phyloP scores from a whole-genome alignment of 257 asterid species.

The Fraxinus anomala region DNA sequence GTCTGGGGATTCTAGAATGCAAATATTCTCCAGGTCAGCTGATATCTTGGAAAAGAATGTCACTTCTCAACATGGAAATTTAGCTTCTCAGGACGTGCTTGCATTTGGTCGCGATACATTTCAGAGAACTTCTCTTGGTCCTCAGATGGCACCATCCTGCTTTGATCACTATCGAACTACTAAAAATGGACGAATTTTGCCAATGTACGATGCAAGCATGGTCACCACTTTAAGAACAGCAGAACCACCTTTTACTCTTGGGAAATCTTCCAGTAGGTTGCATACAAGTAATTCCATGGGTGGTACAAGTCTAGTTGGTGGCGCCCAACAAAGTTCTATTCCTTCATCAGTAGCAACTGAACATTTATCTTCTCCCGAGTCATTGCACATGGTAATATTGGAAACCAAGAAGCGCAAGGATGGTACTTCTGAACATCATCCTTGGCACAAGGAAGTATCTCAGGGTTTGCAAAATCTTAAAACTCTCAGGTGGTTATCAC shows the following conservation, averaged over 20 bases:
- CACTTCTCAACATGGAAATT: constrained; percentile 50
- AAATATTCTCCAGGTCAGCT: constrained; percentile 44
- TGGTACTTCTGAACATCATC: constrained; percentile 44
- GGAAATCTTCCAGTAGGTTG: constrained; percentile 43
- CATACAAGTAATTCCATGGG: constrained; percentile 44
- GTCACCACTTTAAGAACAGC: constrained; percentile 36
- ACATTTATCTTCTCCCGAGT: constrained; percentile 41
- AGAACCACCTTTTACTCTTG: constrained; percentile 47
- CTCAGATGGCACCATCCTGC: constrained; percentile 90
- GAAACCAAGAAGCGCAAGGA: constrained; percentile 61
- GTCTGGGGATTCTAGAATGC: constrained; percentile 48
- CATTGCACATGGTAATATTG: constrained; percentile 34
- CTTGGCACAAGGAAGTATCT: constrained; percentile 72
- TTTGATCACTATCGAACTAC: constrained; percentile 66
- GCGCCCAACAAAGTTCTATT: constrained; percentile 31
- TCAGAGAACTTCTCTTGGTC: constrained; percentile 34
- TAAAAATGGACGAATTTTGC: constrained; percentile 56
- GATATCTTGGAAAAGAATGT: constrained; percentile 39
- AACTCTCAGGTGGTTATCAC: constrained; percentile 51
- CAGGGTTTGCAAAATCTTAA: constrained; percentile 38
- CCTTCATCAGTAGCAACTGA: constrained; percentile 36
- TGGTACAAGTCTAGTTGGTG: constrained; percentile 40
- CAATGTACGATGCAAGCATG: constrained; percentile 39
- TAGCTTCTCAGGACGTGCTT: constrained; percentile 42
- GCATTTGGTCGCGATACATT: constrained; percentile 32